These are phyloP conservation scores for Rhodomyrtus tomentosa DNA, from an alignment of 345 rosid species.

Conservation along the genomic window DNA sequence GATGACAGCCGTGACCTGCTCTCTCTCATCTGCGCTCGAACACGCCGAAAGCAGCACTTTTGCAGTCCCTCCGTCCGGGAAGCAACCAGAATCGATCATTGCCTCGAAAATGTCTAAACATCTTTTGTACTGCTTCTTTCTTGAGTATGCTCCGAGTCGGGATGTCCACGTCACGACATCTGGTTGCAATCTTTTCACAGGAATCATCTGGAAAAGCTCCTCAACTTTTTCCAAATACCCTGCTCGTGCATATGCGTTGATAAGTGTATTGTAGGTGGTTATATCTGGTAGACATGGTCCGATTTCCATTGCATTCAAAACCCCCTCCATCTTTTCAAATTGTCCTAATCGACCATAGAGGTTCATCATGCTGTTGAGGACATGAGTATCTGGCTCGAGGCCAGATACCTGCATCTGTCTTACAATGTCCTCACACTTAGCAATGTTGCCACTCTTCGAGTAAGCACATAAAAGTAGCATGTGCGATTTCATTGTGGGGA, in stretches of 20 bases:
- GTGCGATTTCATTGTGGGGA: slow-evolving; percentile 90
- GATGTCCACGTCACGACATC: slow-evolving; percentile 97
- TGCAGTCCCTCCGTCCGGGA: slow-evolving; percentile 82
- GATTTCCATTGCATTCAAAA: slow-evolving; percentile 41
- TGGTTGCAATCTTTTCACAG: slow-evolving; percentile 27
- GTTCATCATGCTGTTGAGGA: slow-evolving; percentile 76
- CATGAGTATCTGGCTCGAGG: slow-evolving; percentile 68
- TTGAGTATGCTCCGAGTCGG: slow-evolving; percentile 63
- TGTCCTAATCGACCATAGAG: slow-evolving; percentile 73
- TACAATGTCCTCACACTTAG: slow-evolving; percentile 64
- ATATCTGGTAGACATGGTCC: slow-evolving; percentile 50
- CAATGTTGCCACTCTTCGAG: slow-evolving; percentile 50
- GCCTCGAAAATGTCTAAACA: slow-evolving; percentile 80
- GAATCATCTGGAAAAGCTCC: slow-evolving; percentile 34
- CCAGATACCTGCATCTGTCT: slow-evolving; percentile 64
- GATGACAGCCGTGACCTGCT: slow-evolving; percentile 64
- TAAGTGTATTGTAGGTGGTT: slow-evolving; percentile 81
- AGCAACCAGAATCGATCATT: slow-evolving; percentile 80
- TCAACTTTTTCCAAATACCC: slow-evolving; percentile 70
- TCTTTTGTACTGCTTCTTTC: slow-evolving; percentile 58
- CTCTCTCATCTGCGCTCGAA: slow-evolving; percentile 57
- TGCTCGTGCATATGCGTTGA: slow-evolving; percentile 65
- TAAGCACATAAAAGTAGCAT: slow-evolving; percentile 85
- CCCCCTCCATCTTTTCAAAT: slow-evolving; percentile 67
- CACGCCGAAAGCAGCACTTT: slow-evolving; percentile 80